phyloP scores from a whole-genome alignment of 2,329 filamentous ascomycete genomes.

The Colletotrichum limetticola region DNA sequence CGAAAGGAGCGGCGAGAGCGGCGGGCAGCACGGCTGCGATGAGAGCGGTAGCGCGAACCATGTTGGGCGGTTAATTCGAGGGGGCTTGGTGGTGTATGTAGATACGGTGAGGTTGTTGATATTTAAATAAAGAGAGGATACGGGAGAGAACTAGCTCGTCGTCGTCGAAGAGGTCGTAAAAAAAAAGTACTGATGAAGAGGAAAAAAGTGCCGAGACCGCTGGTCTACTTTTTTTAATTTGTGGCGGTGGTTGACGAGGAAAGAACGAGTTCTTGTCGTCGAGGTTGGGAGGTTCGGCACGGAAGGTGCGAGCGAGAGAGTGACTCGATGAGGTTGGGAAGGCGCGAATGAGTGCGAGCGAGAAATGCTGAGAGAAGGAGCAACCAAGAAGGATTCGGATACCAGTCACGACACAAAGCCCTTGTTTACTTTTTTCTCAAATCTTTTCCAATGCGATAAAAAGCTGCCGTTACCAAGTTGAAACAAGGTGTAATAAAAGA shows the following conservation, averaged over 20 bases:
- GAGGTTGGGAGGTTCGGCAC: conserved; percentile 6
- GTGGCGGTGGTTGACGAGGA: conserved; percentile 11
- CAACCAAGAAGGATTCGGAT: conserved; percentile 28
- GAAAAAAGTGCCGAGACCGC: conserved; percentile 32
- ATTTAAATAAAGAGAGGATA: conserved; percentile 22
- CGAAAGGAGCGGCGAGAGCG: conserved; percentile 40
- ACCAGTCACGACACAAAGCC: conserved; percentile 34
- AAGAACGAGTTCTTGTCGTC: conserved; percentile 20
- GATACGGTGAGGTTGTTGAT: conserved; percentile 12
- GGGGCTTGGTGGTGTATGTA: background rate
- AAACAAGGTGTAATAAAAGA: conserved; percentile 32
- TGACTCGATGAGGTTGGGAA: conserved; percentile 13
- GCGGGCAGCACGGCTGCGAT: conserved; percentile 38
- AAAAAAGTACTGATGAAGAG: conserved; percentile 13
- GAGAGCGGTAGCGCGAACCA: conserved; percentile 38
- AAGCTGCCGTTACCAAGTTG: conserved; percentile 22
- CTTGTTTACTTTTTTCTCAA: conserved; percentile 10
- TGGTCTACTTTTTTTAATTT: conserved; percentile 15
- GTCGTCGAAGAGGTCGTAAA: conserved; percentile 22
- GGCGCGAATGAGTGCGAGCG: conserved; percentile 19
- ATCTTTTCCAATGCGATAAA: conserved; percentile 3
- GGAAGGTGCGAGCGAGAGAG: conserved; percentile 18
- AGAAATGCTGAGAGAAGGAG: conserved; percentile 22
- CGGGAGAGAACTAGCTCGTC: conserved; percentile 35
- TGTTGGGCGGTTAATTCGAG: conserved; percentile 28